Conservation (phyloP, 345 rosid genomes). For the Pistacia integerrima region DNA sequence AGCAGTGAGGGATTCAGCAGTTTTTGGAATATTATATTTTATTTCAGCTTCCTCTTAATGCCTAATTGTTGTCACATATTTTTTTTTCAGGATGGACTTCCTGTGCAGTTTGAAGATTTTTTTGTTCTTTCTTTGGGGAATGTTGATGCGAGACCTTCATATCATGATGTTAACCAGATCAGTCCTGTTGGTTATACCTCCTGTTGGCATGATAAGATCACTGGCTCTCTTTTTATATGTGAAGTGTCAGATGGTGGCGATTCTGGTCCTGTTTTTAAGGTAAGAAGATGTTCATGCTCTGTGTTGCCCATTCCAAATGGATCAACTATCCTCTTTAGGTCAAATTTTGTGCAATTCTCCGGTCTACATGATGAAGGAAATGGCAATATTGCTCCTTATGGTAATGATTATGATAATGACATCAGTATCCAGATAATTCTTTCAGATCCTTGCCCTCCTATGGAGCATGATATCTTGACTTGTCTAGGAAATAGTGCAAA, state of each 20-base stretch:
- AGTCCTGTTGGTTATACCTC: conserved; percentile 88
- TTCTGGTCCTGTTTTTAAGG: conserved; percentile 85
- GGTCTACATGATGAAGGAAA: conserved; percentile 37
- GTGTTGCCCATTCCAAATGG: conserved; percentile 55
- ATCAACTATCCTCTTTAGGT: conserved; percentile 55
- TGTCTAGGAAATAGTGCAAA: conserved; percentile 45
- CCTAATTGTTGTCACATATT: conserved; percentile 22
- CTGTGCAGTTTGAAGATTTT: conserved; percentile 92
- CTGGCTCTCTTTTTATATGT: conserved; percentile 84
- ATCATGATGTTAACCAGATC: conserved; percentile 63
- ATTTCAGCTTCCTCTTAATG: conserved; percentile 11
- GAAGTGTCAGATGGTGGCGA: conserved; percentile 87
- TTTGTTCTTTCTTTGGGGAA: conserved; percentile 80
- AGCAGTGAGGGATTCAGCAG: background rate
- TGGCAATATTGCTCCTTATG: conserved; percentile 22
- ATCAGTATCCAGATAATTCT: conserved; percentile 59
- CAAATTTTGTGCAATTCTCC: conserved; percentile 34
- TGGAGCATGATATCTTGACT: conserved; percentile 56
- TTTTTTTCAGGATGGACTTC: conserved; percentile 71
- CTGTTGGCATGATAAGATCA: conserved; percentile 97
- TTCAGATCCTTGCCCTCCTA: conserved; percentile 65
- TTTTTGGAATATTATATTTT: conserved; percentile 15
- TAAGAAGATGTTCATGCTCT: conserved; percentile 82
- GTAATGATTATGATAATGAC: conserved; percentile 49
- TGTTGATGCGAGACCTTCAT: conserved; percentile 75